Base-by-base conservation (phyloP, 805 yeast species). In the Saccharomycopsis selenospora region DNA sequence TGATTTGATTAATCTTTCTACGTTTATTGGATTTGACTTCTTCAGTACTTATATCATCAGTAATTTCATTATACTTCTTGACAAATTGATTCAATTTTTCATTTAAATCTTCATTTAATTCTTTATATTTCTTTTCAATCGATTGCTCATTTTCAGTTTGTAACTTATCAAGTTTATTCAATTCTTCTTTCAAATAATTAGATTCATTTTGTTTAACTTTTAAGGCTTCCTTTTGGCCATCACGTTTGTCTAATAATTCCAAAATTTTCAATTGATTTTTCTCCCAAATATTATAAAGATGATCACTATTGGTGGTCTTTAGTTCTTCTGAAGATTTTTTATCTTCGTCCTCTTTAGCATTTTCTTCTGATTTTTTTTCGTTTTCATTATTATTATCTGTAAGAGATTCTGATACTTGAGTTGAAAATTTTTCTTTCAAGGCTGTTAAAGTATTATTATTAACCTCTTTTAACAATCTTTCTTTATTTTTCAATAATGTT, bases 111-210 rank as follows among this genome's bases (percentile, higher is more conserved):
- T 40, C 47, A 3, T 49, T 48, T 2, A 54, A 30, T 11, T 59
- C 57, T 2, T 52, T 42, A 3, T 48, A 42, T 2, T 56, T 38
- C 5, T 42, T 40, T 49, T 51, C 36, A 4, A 71, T 65, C 33
- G 63, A 67, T 1, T 41, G 42, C 1, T 65, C 59, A 0, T 80
- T 71, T 14, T 76, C 82, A 10, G 55, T 54, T 0, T 74, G 69
- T 0, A 88, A 73, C 6, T 62, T 64, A 8, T 61, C 56, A 0
- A 88, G 83, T 45, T 79, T 73, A 17, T 63, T 64, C 26, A 77
- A 72, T 59, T 85, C 91, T 26, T 67, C 69, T 6, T 62, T 57
- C 78, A 81, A 82, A 62, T 85, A 89, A 44, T 68, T 75, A 42
- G 70, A 73, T 57, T 88, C 95, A 29, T 76, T 77, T 1, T 62